Evolutionary conservation across 148 eudicot genomes (phyloP), one percentile per base, ranked within the genome.

Genomic region (Vaccinium darrowii): DNA sequence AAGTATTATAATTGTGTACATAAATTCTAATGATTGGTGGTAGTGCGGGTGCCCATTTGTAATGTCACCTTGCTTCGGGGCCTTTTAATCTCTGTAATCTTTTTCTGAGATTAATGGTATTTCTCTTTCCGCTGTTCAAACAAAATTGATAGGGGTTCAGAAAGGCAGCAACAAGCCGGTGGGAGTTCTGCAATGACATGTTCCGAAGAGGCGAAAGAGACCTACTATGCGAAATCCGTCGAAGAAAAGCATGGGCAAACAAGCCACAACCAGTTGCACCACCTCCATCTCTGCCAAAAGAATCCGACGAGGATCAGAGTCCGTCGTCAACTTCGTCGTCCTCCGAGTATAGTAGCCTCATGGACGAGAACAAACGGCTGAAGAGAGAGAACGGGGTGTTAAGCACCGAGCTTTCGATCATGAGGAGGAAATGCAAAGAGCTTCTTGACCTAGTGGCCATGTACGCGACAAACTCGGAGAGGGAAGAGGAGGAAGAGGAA

Each of bases 161-260:
- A 50, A 96, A 96, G 89, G 97, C 91, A 79, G 93, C 98, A 75
- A 93, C 97, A 78, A 93, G 65, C 83, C 84, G 97, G 33, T 94
- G 99, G 98, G 98, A 96, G 84, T 96, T 96, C 75, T 86, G 92
- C 90, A 96, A 96, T 60, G 94, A 94, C 85, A 92, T 60, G 90
- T 96, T 96, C 83, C 91, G 89, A 53, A 93, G 86, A 81, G 97
- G 98, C 33, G 87, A 89, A 57, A 90, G 73, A 60, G 92, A 93
- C 62, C 86, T 88, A 18, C 95, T 96, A 4, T 83, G 88, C 78
- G 87, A 92, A 56, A 96, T 96, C 51, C 94, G 93, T 7, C 92
- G 99, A 16, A 89, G 97, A 18, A 96, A 94, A 82, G 92, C 95
- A 25, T 91, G 92, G 92, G 80, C 91, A 30, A 90, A 84, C 88